Evolutionary conservation across 108 stramenopile species (phyloP).

Genomic region (Nannochloropsis gaditana): DNA sequence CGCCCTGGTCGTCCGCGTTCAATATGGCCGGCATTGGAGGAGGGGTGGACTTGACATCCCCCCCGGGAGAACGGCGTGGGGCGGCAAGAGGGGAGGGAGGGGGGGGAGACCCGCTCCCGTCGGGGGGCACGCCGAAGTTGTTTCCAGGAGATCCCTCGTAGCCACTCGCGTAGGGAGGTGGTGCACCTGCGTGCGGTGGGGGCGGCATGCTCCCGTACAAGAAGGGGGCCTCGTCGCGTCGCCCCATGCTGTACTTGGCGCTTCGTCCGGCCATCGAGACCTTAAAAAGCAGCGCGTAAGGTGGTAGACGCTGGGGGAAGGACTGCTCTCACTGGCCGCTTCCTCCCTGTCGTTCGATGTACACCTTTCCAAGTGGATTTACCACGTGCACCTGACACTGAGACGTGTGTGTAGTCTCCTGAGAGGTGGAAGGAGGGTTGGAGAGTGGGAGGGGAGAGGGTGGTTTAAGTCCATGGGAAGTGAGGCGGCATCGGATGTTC

Average conservation of each 20-base stretch:
- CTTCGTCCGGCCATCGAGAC: background rate
- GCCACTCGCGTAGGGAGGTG: background rate
- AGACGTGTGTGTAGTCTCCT: background rate
- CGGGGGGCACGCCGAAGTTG: background rate
- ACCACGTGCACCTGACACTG: no score
- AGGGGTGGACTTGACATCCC: background rate
- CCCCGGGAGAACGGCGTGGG: background rate
- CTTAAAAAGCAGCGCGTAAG: no score
- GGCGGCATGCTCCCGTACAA: background rate
- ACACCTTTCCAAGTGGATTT: no score
- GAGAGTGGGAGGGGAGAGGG: slow-evolving; percentile 1
- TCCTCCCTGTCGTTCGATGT: no score
- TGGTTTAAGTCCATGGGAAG: background rate
- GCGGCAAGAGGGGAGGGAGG: background rate
- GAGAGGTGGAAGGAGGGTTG: background rate
- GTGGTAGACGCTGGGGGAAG: no score
- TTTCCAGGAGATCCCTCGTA: background rate
- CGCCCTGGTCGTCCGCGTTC: background rate
- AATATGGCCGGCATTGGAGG: background rate
- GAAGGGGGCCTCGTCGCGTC: background rate
- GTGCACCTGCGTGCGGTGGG: background rate
- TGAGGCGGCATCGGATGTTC: background rate
- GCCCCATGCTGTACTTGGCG: slow-evolving; percentile 16
- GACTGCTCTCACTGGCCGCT: no score
- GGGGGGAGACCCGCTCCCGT: background rate